phyloP scores from a whole-genome alignment of 495 filamentous ascomycete genomes.

The Letharia columbiana region DNA sequence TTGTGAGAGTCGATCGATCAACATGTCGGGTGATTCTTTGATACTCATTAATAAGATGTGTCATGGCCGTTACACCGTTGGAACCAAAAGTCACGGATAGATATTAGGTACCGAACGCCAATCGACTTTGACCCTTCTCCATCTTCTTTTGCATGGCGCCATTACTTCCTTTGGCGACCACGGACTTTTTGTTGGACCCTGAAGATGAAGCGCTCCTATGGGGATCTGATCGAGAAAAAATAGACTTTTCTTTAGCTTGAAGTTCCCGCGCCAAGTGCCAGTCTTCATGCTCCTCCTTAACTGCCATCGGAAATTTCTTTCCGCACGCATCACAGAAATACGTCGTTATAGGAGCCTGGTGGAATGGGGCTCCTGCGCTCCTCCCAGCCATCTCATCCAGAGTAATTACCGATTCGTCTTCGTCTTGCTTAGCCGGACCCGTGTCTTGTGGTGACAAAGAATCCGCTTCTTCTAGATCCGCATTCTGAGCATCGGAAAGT shows the following conservation, averaged over 20 bases:
- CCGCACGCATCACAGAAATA: slow-evolving; percentile 62
- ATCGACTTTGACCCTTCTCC: slow-evolving; percentile 69
- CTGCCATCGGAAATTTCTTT: slow-evolving; percentile 43
- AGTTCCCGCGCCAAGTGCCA: slow-evolving; percentile 94
- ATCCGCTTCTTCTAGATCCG: not conserved
- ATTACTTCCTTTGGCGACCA: slow-evolving; percentile 23
- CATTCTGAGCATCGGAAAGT: not conserved
- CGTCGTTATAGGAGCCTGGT: slow-evolving; percentile 36
- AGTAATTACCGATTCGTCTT: not conserved
- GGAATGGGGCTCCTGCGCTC: not conserved
- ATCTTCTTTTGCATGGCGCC: slow-evolving; percentile 34
- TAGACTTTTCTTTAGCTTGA: slow-evolving; percentile 48
- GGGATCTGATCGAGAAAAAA: slow-evolving; percentile 26
- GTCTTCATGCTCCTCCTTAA: slow-evolving; percentile 73
- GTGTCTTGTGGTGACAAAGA: not conserved
- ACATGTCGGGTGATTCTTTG: not conserved
- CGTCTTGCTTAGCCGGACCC: not conserved
- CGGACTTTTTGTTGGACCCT: slow-evolving; percentile 13
- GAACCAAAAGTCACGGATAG: not conserved
- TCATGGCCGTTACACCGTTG: not conserved
- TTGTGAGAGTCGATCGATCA: not conserved
- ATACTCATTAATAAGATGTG: not conserved
- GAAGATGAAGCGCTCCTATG: slow-evolving; percentile 13
- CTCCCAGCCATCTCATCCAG: not conserved
- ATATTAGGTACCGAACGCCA: slow-evolving; percentile 54